Evolutionary conservation across 805 yeast genomes (phyloP).

Genomic region (Cyberlindnera meyerae): DNA sequence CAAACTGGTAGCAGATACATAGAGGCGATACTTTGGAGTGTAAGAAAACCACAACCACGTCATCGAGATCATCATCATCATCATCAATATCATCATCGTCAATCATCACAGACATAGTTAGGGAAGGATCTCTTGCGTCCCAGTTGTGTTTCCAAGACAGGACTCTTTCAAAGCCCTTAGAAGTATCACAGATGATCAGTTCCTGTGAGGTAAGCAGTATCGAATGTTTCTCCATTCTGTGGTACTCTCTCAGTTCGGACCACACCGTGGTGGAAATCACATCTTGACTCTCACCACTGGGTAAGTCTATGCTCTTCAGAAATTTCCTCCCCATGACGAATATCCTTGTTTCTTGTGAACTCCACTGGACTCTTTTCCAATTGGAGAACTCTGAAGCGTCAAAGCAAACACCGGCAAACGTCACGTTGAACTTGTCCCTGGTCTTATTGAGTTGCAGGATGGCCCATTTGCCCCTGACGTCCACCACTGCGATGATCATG

Average conservation of each 20-base stretch:
- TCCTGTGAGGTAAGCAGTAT: conserved; percentile 65
- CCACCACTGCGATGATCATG: conserved; percentile 39
- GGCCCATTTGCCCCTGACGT: conserved; percentile 48
- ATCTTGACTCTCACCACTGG: conserved; percentile 27
- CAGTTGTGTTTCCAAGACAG: conserved; percentile 74
- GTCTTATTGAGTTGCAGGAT: conserved; percentile 27
- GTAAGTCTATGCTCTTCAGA: conserved; percentile 30
- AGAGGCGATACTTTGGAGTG: conserved; percentile 31
- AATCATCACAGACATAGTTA: conserved; percentile 34
- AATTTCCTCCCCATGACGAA: conserved; percentile 40
- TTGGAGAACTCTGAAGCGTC: conserved; percentile 50
- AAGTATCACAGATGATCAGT: conserved; percentile 45
- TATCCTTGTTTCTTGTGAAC: conserved; percentile 27
- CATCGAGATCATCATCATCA: too few species aligned
- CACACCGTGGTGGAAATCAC: conserved; percentile 26
- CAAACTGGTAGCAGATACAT: conserved; percentile 32
- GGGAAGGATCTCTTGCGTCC: conserved; percentile 48
- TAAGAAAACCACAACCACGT: conserved; percentile 20
- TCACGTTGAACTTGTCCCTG: background rate
- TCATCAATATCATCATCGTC: too few species aligned
- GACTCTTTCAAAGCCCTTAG: conserved; percentile 36
- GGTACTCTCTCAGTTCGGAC: conserved; percentile 38
- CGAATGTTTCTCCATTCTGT: conserved; percentile 29
- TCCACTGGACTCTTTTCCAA: conserved; percentile 51
- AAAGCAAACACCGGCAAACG: conserved; percentile 13